These are phyloP conservation scores for Isochrysis galbana DNA, from an alignment of 78 protist species.

Conservation along the genomic window DNA sequence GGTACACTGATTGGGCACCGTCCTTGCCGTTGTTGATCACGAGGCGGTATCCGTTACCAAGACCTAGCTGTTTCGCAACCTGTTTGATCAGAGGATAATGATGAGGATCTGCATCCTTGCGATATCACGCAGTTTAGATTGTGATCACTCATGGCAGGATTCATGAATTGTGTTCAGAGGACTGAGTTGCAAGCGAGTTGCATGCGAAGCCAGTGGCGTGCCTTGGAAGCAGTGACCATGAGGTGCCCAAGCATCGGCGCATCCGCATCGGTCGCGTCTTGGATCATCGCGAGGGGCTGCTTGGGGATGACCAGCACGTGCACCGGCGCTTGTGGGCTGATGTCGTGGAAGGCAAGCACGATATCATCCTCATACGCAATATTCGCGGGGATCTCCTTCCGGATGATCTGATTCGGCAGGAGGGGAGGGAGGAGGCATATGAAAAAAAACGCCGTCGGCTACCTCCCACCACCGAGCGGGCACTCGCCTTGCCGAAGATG, in stretches of 20 bases:
- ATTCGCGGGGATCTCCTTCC: conserved; percentile 35
- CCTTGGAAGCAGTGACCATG: not conserved
- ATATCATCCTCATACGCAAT: conserved; percentile 29
- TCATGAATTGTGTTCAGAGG: too few species aligned
- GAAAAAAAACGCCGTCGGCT: too few species aligned
- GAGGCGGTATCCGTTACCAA: not conserved
- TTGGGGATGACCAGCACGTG: conserved; percentile 66
- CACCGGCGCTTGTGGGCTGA: conserved; percentile 56
- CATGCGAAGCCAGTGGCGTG: too few species aligned
- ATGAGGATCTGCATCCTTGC: not conserved
- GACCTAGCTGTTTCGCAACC: not conserved
- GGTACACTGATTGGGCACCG: conserved; percentile 55
- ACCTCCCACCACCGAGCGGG: too few species aligned
- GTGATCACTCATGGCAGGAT: too few species aligned
- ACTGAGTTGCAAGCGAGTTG: too few species aligned
- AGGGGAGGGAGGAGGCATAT: not conserved
- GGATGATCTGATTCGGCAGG: not conserved
- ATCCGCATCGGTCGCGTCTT: not conserved
- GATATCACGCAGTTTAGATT: not conserved
- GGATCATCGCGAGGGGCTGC: not conserved
- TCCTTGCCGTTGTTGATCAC: conserved; percentile 53
- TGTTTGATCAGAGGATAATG: too few species aligned
- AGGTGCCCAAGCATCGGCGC: conserved; percentile 19
- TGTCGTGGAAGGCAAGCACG: conserved; percentile 49
- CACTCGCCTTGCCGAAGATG: not conserved